These are phyloP conservation scores for Candida khao-thaluensis DNA, from an alignment of 805 yeast genomes.

Conservation along the genomic window DNA sequence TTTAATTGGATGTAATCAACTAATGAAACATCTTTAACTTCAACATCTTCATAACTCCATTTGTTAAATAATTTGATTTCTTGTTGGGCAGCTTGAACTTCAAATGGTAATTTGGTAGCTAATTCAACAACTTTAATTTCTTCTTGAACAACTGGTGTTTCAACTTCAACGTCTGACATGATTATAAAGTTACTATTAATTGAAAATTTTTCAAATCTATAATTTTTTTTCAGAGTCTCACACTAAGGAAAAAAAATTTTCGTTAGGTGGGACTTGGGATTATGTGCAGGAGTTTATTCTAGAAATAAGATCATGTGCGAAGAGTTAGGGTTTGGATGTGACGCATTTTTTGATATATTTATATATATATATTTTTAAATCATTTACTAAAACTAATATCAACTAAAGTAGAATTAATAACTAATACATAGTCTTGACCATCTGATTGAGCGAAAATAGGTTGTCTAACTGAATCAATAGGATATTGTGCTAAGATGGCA, in stretches of 20 bases:
- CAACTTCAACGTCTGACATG: conserved; percentile 82
- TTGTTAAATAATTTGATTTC: conserved; percentile 99
- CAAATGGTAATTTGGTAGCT: conserved; percentile 97
- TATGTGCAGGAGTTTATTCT: conserved; percentile 1
- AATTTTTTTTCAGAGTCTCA: conserved; percentile 7
- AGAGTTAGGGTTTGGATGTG: neutral
- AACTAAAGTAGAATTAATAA: conserved; percentile 15
- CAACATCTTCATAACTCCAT: conserved; percentile 98
- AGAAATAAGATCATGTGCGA: conserved; percentile 2
- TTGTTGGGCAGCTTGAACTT: conserved; percentile 91
- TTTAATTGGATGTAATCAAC: conserved; percentile 98
- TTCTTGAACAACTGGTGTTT: conserved; percentile 79
- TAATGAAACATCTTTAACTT: conserved; percentile 95
- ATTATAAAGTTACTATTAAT: conserved; percentile 20
- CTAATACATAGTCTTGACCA: conserved; percentile 14
- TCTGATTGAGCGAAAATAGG: conserved; percentile 12
- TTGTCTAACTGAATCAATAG: conserved; percentile 11
- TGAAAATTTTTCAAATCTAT: conserved; percentile 10
- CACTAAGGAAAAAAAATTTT: conserved; percentile 4
- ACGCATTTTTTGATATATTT: neutral
- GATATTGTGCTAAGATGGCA: conserved; percentile 15
- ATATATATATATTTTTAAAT: neutral
- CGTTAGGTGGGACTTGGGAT: neutral
- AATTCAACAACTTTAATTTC: conserved; percentile 77
- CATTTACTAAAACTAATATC: conserved; percentile 3